Evolutionary conservation across 2,329 filamentous ascomycete species (phyloP).

Genomic region (Xylariomycetidae sp.): DNA sequence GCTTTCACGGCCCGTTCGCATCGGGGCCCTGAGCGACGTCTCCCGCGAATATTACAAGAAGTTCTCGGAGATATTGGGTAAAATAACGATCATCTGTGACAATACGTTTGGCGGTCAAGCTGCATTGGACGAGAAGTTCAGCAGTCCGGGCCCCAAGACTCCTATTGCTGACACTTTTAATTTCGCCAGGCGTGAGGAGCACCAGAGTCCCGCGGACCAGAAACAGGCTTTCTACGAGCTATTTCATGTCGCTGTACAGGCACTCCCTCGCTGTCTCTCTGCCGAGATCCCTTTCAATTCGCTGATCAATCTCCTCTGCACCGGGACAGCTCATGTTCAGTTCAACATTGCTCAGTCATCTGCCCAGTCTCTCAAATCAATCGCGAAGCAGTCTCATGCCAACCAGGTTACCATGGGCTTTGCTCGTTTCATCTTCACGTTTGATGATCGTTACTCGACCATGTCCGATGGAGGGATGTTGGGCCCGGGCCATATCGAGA

Average conservation of each 20-base stretch:
- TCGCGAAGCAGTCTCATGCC: conserved; percentile 85
- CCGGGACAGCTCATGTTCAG: conserved; percentile 92
- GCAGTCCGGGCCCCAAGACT: conserved; percentile 80
- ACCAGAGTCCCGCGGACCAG: conserved; percentile 65
- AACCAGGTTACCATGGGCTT: conserved; percentile 97
- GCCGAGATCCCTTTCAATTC: conserved; percentile 88
- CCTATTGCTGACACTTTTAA: conserved; percentile 92
- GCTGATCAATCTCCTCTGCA: conserved; percentile 90
- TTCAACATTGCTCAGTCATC: conserved; percentile 88
- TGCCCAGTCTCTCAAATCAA: conserved; percentile 87
- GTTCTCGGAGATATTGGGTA: conserved; percentile 92
- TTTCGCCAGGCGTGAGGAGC: conserved; percentile 78
- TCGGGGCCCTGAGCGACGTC: conserved; percentile 62
- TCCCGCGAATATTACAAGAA: conserved; percentile 80
- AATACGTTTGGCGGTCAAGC: conserved; percentile 96
- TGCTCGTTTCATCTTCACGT: conserved; percentile 96
- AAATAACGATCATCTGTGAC: conserved; percentile 94
- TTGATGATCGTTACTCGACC: conserved; percentile 93
- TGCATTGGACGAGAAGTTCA: conserved; percentile 91
- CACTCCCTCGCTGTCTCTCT: conserved; percentile 87
- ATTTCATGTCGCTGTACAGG: conserved; percentile 90
- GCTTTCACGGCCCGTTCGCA: conserved; percentile 59
- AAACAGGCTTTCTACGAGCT: conserved; percentile 95
- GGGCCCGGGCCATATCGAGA: conserved; percentile 89
- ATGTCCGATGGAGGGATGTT: conserved; percentile 98